A percentile compares a stretch with the other conserved stretches of the same genome.
Conservation (phyloP, 2,329 filamentous ascomycete species). For the Penicillium sp. region DNA sequence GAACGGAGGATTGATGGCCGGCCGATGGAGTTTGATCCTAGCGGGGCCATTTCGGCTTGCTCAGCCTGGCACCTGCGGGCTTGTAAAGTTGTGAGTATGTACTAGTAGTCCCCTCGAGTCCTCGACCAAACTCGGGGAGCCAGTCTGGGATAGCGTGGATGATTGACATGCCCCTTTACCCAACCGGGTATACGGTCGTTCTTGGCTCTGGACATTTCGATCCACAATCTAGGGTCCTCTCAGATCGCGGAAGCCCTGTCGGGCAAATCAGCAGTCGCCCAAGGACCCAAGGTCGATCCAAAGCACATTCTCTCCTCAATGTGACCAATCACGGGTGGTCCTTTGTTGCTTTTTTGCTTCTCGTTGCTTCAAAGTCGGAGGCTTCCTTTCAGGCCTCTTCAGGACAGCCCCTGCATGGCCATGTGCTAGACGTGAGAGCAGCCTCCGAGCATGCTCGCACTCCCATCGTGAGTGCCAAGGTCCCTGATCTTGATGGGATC, state of each 20-base stretch:
- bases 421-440: neutral
- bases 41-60: neutral
- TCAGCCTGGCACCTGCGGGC: neutral
- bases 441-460: neutral
- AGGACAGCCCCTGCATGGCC: neutral
- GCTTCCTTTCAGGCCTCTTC: neutral
- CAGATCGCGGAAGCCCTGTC: constrained; percentile 21
- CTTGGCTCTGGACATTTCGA: constrained; percentile 21
- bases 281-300: constrained; percentile 10
- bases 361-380: neutral
- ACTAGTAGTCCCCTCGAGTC: neutral
- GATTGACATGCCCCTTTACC: constrained; percentile 21
- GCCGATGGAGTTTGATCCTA: neutral
- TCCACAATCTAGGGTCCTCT: constrained; percentile 24
- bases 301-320: constrained; percentile 4
- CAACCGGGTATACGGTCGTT: constrained; percentile 21
- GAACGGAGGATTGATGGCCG: neutral
- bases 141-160: constrained; percentile 5
- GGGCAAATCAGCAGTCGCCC: constrained; percentile 5
- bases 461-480: neutral
- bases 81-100: too few species aligned
- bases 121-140: neutral
- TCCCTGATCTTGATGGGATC: neutral
- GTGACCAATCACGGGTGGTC: constrained; percentile 4
- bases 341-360: constrained; percentile 2